These are phyloP conservation scores for Cutaneotrichosporon sp. DNA, from an alignment of 1,284 basidiomycete genomes.

Conservation along the genomic window DNA sequence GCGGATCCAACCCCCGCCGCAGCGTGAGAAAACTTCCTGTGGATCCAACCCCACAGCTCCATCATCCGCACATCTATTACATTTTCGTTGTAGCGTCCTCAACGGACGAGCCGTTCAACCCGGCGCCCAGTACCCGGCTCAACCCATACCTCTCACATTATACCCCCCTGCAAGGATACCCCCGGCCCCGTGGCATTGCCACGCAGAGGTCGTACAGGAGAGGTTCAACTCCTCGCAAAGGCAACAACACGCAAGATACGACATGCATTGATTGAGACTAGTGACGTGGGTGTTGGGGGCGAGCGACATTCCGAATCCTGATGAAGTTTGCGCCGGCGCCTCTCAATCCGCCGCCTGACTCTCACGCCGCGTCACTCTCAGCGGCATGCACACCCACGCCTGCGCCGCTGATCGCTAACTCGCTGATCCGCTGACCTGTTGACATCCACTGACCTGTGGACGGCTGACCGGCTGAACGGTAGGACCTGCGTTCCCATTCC, in stretches of 20 bases:
- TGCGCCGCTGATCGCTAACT: no score
- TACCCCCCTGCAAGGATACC: constrained; percentile 23
- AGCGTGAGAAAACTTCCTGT: not conserved
- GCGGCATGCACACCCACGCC: no score
- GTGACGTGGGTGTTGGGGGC: not conserved
- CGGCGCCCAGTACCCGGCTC: constrained; percentile 22
- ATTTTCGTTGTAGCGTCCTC: constrained; percentile 17
- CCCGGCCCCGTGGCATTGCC: constrained; percentile 5
- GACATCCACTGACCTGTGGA: no score
- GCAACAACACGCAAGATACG: not conserved
- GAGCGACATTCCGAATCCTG: no score
- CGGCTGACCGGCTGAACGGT: no score
- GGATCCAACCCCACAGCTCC: constrained; percentile 4
- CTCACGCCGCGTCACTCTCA: no score
- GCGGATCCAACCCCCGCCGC: constrained; percentile 4
- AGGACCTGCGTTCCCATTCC: no score
- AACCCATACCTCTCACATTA: constrained; percentile 24
- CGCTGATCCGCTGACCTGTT: no score
- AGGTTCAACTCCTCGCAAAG: constrained; percentile 19
- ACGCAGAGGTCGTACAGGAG: constrained; percentile 8
- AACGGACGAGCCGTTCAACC: constrained; percentile 26
- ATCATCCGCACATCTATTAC: not conserved
- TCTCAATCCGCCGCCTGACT: no score
- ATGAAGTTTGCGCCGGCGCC: no score
- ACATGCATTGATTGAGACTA: constrained; percentile 11